Evolutionary conservation across 1,284 basidiomycete genomes (phyloP).

Genomic region (Microbotryomycetes sp.): DNA sequence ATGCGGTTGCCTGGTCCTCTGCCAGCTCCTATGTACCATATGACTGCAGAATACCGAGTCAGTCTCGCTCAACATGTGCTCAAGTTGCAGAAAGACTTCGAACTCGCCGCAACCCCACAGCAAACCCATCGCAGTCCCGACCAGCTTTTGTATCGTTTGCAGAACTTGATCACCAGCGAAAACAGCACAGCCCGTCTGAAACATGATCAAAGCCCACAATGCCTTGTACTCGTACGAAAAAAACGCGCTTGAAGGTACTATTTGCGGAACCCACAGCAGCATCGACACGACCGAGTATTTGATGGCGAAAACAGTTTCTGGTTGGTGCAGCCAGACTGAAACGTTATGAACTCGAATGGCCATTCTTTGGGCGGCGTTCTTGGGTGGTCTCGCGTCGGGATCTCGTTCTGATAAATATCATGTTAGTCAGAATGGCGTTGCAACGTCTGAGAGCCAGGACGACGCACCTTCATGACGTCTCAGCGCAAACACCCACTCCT

Average conservation of each 20-base stretch:
- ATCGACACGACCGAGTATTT: slow-evolving; percentile 55
- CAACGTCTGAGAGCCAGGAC: background rate
- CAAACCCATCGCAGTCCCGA: slow-evolving; percentile 15
- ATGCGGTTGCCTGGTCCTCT: slow-evolving; percentile 54
- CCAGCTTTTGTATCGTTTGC: slow-evolving; percentile 11
- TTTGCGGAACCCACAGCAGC: slow-evolving; percentile 54
- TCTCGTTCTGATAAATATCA: slow-evolving; percentile 46
- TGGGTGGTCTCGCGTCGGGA: slow-evolving; percentile 51
- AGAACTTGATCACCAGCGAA: slow-evolving; percentile 58
- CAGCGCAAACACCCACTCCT: background rate
- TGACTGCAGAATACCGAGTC: background rate
- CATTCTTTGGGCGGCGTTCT: slow-evolving; percentile 46
- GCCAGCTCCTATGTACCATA: slow-evolving; percentile 56
- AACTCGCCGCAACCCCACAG: slow-evolving; percentile 21
- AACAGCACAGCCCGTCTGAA: slow-evolving; percentile 57
- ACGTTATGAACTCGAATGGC: slow-evolving; percentile 43
- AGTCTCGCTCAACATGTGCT: background rate
- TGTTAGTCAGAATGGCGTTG: background rate
- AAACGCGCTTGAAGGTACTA: slow-evolving; percentile 47
- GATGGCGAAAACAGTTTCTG: slow-evolving; percentile 53
- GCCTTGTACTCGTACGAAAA: slow-evolving; percentile 48
- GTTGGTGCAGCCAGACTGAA: slow-evolving; percentile 48
- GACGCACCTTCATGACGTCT: background rate
- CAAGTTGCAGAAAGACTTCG: background rate
- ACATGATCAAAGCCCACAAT: slow-evolving; percentile 62